Conservation (phyloP, 2,329 filamentous ascomycete genomes). For the Dactylonectria estremocensis region DNA sequence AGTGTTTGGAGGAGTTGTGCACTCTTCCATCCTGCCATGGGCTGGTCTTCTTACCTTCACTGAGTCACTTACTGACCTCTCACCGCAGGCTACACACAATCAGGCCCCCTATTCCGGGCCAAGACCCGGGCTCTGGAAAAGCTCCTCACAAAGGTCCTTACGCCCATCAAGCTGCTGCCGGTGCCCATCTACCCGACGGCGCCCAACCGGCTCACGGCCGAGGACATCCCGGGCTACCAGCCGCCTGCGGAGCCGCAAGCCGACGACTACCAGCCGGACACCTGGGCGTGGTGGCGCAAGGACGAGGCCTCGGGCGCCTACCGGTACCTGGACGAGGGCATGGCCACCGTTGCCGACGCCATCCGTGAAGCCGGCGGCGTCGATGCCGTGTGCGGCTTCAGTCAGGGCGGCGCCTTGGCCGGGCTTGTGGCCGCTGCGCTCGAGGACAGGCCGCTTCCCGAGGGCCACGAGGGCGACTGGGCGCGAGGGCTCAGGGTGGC, state of each 20-base stretch:
- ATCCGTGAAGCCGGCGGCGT: slow-evolving; percentile 77
- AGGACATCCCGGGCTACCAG: slow-evolving; percentile 80
- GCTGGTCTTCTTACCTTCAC: neutral
- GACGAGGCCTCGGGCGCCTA: slow-evolving; percentile 77
- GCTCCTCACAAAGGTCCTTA: slow-evolving; percentile 80
- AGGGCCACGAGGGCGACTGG: slow-evolving; percentile 58
- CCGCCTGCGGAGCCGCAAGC: slow-evolving; percentile 59
- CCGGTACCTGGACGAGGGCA: slow-evolving; percentile 77
- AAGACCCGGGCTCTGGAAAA: slow-evolving; percentile 93
- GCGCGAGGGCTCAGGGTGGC: slow-evolving; percentile 62
- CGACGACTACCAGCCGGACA: slow-evolving; percentile 71
- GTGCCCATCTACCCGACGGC: slow-evolving; percentile 79
- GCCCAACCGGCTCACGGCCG: slow-evolving; percentile 73
- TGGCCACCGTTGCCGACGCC: slow-evolving; percentile 73
- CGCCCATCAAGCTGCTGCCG: slow-evolving; percentile 68
- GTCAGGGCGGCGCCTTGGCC: slow-evolving; percentile 82
- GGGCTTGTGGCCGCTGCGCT: slow-evolving; percentile 81
- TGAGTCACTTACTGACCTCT: slow-evolving; percentile 29
- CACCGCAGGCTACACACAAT: slow-evolving; percentile 86
- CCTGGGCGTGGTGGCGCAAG: slow-evolving; percentile 87
- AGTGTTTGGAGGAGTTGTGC: neutral
- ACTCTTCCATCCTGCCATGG: neutral
- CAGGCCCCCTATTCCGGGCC: slow-evolving; percentile 84
- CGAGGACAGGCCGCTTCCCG: slow-evolving; percentile 63
- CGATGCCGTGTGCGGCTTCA: slow-evolving; percentile 87